Evolutionary conservation across 805 yeast genomes (phyloP).

Genomic region (Yamadazyma paraphyllophila): DNA sequence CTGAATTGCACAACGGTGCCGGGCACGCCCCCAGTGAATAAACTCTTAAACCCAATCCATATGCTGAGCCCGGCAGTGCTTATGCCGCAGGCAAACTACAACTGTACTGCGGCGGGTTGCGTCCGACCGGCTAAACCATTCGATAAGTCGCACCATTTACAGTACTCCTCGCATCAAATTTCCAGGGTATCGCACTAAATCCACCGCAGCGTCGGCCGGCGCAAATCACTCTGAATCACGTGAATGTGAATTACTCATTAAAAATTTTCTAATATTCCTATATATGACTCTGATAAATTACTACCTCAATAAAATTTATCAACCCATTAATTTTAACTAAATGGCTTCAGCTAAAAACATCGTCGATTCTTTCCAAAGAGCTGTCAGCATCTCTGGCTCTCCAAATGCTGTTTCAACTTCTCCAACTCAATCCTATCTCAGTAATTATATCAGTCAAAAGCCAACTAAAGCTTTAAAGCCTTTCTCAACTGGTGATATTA

Average conservation of each 20-base stretch:
- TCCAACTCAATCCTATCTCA: conserved; percentile 74
- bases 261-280: conserved; percentile 4
- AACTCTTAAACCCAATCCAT: too few species aligned
- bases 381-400: conserved; percentile 53
- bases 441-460: conserved; percentile 47
- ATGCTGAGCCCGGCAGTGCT: too few species aligned
- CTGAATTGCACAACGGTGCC: too few species aligned
- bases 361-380: conserved; percentile 53
- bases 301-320: neutral
- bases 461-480: conserved; percentile 81
- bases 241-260: conserved; percentile 6
- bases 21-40: too few species aligned
- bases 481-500: conserved; percentile 91
- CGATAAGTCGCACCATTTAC: too few species aligned
- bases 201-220: neutral
- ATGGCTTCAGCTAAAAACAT: conserved; percentile 75
- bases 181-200: neutral
- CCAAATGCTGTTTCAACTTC: conserved; percentile 79
- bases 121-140: too few species aligned
- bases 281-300: conserved; percentile 11
- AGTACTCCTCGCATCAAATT: too few species aligned
- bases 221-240: conserved; percentile 7
- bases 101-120: too few species aligned
- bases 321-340: conserved; percentile 27
- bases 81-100: too few species aligned